Evolutionary conservation across 1,284 basidiomycete species (phyloP).

Genomic region (Trametes versicolor): DNA sequence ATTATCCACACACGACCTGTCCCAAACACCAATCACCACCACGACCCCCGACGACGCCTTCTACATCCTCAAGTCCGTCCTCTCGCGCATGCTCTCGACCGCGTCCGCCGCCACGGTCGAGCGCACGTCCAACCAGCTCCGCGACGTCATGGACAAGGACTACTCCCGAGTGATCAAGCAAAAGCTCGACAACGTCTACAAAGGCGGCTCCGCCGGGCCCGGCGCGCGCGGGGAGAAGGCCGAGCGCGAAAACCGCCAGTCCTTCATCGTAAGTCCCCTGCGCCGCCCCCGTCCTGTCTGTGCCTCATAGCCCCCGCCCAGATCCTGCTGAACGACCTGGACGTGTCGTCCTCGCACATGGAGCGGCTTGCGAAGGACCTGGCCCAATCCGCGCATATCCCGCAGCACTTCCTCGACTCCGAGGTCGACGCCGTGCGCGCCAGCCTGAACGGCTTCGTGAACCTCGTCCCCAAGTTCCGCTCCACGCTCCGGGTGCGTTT

Average conservation of each 20-base stretch:
- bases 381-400: constrained; percentile 61
- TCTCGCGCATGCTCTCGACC: constrained; percentile 78
- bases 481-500: constrained; percentile 72
- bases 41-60: constrained; percentile 93
- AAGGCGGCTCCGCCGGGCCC: constrained; percentile 50
- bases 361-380: constrained; percentile 83
- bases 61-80: constrained; percentile 89
- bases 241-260: constrained; percentile 80
- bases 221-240: constrained; percentile 70
- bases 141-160: constrained; percentile 82
- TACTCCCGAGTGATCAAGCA: constrained; percentile 81
- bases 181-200: constrained; percentile 90
- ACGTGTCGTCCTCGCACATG: constrained; percentile 87
- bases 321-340: constrained; percentile 91
- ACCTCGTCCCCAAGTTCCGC: constrained; percentile 71
- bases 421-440: constrained; percentile 63
- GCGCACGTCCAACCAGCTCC: constrained; percentile 68
- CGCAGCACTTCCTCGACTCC: constrained; percentile 73
- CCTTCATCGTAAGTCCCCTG: constrained; percentile 76
- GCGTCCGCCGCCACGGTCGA: constrained; percentile 72
- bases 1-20: constrained; percentile 71
- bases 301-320: constrained; percentile 43
- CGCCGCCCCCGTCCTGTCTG: not conserved
- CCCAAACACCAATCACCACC: constrained; percentile 69
- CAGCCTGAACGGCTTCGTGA: constrained; percentile 59